Percentiles rank a stretch among this genome's conserved stretches.
These are phyloP conservation scores for Acacia melanoxylon DNA, from an alignment of 306 rosid species.

Conservation along the genomic window DNA sequence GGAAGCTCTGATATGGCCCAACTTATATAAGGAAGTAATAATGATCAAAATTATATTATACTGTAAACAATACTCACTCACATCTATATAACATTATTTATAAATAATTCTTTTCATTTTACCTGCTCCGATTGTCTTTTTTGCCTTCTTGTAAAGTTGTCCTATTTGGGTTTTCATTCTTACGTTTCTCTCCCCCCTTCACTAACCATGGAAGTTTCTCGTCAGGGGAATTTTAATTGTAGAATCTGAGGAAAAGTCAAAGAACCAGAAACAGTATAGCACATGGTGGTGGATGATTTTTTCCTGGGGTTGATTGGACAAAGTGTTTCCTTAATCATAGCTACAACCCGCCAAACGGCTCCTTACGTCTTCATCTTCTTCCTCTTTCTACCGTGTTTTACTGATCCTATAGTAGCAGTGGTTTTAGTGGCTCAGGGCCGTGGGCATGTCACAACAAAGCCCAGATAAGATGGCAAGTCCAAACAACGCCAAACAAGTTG, in stretches of 20 bases:
- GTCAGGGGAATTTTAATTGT: conserved; percentile 57
- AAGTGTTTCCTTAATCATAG: conserved; percentile 21
- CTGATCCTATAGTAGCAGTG: background rate
- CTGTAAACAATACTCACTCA: background rate
- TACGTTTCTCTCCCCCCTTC: background rate
- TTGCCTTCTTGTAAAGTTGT: conserved; percentile 12
- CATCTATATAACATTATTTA: background rate
- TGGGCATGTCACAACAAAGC: conserved; percentile 41
- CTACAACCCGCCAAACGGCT: conserved; percentile 40
- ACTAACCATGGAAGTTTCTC: conserved; percentile 39
- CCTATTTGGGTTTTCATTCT: background rate
- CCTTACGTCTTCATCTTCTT: conserved; percentile 32
- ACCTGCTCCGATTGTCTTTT: conserved; percentile 21
- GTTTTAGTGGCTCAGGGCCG: background rate
- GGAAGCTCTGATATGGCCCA: conserved; percentile 32
- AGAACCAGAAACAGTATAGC: conserved; percentile 37
- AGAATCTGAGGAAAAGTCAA: conserved; percentile 52
- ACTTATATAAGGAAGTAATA: conserved; percentile 1
- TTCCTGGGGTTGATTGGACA: conserved; percentile 27
- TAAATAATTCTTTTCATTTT: conserved; percentile 10
- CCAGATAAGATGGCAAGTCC: conserved; percentile 43
- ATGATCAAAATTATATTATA: background rate
- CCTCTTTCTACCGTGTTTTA: conserved; percentile 26
- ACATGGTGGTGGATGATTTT: conserved; percentile 35
- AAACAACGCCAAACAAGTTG: conserved; percentile 29